Percentiles rank a stretch among this genome's conserved stretches.
Conservation (phyloP, 805 yeast species). For the Ogataea chonburiensis region DNA sequence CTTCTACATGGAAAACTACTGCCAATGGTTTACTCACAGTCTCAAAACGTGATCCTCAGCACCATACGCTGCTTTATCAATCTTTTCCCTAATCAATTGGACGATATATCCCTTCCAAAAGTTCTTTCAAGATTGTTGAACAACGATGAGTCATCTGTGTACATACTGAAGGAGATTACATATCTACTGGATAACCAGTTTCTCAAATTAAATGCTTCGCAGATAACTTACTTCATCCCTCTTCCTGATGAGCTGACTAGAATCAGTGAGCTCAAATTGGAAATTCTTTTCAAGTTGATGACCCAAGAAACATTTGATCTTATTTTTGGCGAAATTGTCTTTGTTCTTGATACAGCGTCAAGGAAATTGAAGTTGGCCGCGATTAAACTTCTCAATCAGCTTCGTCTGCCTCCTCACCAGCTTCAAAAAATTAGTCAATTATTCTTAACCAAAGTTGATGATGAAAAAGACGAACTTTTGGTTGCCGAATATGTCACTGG, state of each 20-base stretch:
- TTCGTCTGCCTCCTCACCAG: conserved; percentile 38
- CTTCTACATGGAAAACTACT: conserved; percentile 50
- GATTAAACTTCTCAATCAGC: conserved; percentile 50
- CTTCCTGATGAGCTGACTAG: conserved; percentile 51
- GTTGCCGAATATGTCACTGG: conserved; percentile 70
- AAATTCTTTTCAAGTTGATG: conserved; percentile 58
- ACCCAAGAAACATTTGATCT: conserved; percentile 48
- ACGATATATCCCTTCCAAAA: conserved; percentile 47
- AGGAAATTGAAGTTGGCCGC: conserved; percentile 41
- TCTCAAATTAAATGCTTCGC: conserved; percentile 36
- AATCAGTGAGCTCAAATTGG: conserved; percentile 52
- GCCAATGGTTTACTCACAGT: conserved; percentile 48
- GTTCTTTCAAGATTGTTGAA: conserved; percentile 40
- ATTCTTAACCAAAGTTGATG: conserved; percentile 46
- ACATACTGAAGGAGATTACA: conserved; percentile 19
- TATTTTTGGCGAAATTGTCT: conserved; percentile 63
- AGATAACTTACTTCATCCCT: conserved; percentile 51
- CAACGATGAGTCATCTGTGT: conserved; percentile 9
- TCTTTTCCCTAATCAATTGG: conserved; percentile 57
- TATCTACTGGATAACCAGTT: conserved; percentile 32
- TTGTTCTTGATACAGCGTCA: conserved; percentile 39
- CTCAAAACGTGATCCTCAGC: conserved; percentile 62
- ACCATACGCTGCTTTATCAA: conserved; percentile 54
- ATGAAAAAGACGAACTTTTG: conserved; percentile 32
- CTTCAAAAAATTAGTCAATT: conserved; percentile 58